These are phyloP conservation scores for Trichophyton verrucosum DNA, from an alignment of 2,329 filamentous ascomycete genomes.

Conservation along the genomic window DNA sequence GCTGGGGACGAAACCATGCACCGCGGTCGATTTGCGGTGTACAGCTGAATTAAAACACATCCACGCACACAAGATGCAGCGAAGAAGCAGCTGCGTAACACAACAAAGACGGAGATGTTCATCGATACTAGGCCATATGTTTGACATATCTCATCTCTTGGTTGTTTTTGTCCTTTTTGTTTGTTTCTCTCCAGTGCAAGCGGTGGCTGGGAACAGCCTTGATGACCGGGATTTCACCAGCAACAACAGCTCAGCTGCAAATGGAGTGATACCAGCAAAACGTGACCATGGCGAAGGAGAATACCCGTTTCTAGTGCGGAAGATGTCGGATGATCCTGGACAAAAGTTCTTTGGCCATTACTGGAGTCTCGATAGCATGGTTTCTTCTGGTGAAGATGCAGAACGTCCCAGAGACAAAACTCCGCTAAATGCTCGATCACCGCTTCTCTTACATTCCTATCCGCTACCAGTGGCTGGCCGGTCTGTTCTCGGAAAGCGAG, in stretches of 20 bases:
- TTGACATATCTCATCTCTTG: neutral
- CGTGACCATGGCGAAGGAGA: neutral
- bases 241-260: neutral
- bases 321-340: slow-evolving; percentile 36
- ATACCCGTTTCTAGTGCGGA: slow-evolving; percentile 21
- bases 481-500: slow-evolving; percentile 25
- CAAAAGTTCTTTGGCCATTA: slow-evolving; percentile 39
- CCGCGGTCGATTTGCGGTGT: neutral
- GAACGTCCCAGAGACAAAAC: neutral
- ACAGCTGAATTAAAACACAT: neutral
- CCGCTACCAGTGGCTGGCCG: neutral
- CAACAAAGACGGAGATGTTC: neutral
- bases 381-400: too few species aligned
- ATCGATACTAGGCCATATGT: neutral
- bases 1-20: too few species aligned
- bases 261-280: neutral
- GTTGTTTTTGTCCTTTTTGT: neutral
- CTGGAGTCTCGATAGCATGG: slow-evolving; percentile 26
- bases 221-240: neutral
- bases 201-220: neutral
- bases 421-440: neutral
- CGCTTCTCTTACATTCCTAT: neutral
- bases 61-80: neutral
- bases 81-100: neutral
- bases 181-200: neutral